phyloP scores from a whole-genome alignment of 441 rosid genomes.

The Pelargonium cotyledonis region DNA sequence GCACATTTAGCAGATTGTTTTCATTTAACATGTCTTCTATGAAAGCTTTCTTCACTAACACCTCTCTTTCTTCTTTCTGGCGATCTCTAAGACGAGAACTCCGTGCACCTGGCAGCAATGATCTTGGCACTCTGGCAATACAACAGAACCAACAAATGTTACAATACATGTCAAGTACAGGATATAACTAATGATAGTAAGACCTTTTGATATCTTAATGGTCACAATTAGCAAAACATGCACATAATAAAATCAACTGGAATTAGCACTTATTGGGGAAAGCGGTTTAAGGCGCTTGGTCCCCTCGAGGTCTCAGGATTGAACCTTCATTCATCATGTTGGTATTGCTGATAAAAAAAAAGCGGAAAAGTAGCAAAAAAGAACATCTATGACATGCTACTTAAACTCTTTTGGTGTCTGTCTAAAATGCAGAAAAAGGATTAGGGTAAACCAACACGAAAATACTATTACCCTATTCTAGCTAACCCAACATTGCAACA shows the following conservation, averaged over 20 bases:
- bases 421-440: too few species aligned
- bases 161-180: too few species aligned
- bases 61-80: conserved; percentile 82
- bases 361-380: too few species aligned
- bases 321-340: too few species aligned
- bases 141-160: conserved; percentile 20
- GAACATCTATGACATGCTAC: too few species aligned
- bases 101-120: conserved; percentile 88
- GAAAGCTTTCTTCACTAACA: conserved; percentile 84
- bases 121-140: conserved; percentile 80
- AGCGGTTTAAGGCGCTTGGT: too few species aligned
- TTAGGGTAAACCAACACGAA: background rate
- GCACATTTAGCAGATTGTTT: conserved; percentile 53
- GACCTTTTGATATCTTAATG: background rate
- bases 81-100: conserved; percentile 95
- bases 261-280: too few species aligned
- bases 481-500: conserved; percentile 2
- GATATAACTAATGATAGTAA: background rate
- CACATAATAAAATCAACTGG: background rate
- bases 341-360: too few species aligned
- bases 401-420: too few species aligned
- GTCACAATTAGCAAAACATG: conserved; percentile 6
- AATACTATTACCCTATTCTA: background rate
- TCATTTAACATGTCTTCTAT: conserved; percentile 73
- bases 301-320: too few species aligned